A percentile compares a stretch with the other conserved stretches of the same genome.
Conservation (phyloP, 495 filamentous ascomycete species). For the Pyrenopolyporus hunteri region DNA sequence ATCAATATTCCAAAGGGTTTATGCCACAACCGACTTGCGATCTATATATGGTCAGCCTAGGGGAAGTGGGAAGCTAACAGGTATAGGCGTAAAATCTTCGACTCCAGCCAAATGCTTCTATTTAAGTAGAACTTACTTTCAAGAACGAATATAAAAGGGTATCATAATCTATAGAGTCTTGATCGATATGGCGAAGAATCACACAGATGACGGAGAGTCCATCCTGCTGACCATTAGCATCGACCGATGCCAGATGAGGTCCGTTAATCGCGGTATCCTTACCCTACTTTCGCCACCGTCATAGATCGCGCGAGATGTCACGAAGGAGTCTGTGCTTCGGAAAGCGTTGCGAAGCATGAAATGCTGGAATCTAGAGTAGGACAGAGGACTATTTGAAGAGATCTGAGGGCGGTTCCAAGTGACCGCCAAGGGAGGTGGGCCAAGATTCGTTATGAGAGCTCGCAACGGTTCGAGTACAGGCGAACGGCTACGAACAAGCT, state of each 20-base stretch:
- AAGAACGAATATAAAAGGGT: slow-evolving; percentile 67
- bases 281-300: slow-evolving; percentile 71
- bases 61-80: background rate
- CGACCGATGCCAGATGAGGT: background rate
- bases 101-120: background rate
- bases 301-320: slow-evolving; percentile 67
- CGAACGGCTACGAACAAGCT: slow-evolving; percentile 51
- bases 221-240: slow-evolving; percentile 47
- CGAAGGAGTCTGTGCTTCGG: slow-evolving; percentile 62
- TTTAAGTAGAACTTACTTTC: slow-evolving; percentile 50
- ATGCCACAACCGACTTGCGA: slow-evolving; percentile 70
- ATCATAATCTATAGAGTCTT: slow-evolving; percentile 64
- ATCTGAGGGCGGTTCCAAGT: slow-evolving; percentile 67
- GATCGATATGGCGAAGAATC: slow-evolving; percentile 66
- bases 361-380: slow-evolving; percentile 70
- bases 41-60: slow-evolving; percentile 42
- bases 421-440: slow-evolving; percentile 67
- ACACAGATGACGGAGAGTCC: slow-evolving; percentile 70
- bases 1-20: slow-evolving; percentile 68
- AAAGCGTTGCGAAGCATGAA: slow-evolving; percentile 73
- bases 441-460: slow-evolving; percentile 65
- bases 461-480: slow-evolving; percentile 59
- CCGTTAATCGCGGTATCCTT: background rate
- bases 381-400: slow-evolving; percentile 60
- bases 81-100: background rate